Percentiles rank a stretch among this genome's conserved stretches.
phyloP scores from a whole-genome alignment of 331 rosid genomes.

The Acacia concinna region DNA sequence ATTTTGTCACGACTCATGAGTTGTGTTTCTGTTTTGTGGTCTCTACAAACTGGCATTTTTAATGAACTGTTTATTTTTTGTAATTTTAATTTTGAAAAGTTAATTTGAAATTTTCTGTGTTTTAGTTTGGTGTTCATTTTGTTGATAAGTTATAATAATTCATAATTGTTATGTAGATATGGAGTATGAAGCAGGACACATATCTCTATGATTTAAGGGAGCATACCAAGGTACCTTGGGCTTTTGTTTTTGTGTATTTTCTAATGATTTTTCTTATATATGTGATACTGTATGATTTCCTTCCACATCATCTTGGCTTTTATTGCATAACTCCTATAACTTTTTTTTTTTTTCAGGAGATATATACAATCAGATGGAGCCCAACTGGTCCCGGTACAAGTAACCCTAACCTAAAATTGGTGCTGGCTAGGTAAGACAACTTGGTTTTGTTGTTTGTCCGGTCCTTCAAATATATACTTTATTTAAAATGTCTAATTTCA shows the following conservation, averaged over 20 bases:
- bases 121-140: not conserved
- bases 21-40: not conserved
- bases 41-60: not conserved
- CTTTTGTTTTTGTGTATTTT: not conserved
- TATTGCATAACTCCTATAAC: constrained; percentile 5
- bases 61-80: not conserved
- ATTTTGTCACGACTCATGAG: not conserved
- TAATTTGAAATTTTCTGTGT: not conserved
- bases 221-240: constrained; percentile 62
- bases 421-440: constrained; percentile 76
- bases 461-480: not conserved
- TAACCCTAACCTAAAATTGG: constrained; percentile 71
- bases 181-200: constrained; percentile 73
- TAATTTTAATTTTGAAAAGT: not conserved
- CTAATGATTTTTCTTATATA: not conserved
- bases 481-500: not conserved
- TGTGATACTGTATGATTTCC: constrained; percentile 19
- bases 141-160: not conserved
- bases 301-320: not conserved
- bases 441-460: constrained; percentile 4
- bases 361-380: constrained; percentile 95
- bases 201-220: constrained; percentile 67
- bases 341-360: constrained; percentile 64
- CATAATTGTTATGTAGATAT: constrained; percentile 48
- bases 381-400: constrained; percentile 88